Evolutionary conservation across 2,329 filamentous ascomycete genomes (phyloP).

Genomic region (Pyrenochaeta sp.): DNA sequence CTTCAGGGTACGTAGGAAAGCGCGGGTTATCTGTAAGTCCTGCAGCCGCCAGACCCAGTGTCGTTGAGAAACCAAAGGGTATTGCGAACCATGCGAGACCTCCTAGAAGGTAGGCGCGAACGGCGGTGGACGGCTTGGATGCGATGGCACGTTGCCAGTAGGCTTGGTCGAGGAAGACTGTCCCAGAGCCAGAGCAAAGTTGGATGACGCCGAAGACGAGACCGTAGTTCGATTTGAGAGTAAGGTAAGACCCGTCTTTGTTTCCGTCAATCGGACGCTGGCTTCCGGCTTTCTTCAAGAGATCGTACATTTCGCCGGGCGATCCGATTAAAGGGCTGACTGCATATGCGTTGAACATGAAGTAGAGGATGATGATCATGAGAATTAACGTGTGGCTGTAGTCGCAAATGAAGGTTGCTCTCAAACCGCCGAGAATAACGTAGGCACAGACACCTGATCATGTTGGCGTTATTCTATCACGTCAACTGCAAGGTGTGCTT

Average conservation of each 20-base stretch:
- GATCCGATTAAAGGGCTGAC: conserved; percentile 52
- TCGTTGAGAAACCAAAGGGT: conserved; percentile 58
- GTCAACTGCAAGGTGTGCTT: neutral
- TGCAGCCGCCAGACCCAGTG: conserved; percentile 56
- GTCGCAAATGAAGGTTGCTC: conserved; percentile 55
- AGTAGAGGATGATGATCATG: conserved; percentile 56
- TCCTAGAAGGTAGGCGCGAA: conserved; percentile 49
- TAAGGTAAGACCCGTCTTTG: conserved; percentile 52
- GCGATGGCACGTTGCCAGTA: conserved; percentile 58
- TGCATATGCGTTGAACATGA: conserved; percentile 55
- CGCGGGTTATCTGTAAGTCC: conserved; percentile 54
- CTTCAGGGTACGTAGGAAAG: conserved; percentile 55
- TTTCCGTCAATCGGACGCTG: conserved; percentile 51
- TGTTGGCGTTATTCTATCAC: conserved; percentile 9
- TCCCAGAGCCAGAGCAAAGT: conserved; percentile 48
- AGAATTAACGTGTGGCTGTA: conserved; percentile 53
- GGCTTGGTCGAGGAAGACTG: conserved; percentile 55
- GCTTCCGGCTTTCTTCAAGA: conserved; percentile 48
- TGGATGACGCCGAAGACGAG: conserved; percentile 57
- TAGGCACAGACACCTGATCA: conserved; percentile 44
- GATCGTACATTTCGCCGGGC: conserved; percentile 51
- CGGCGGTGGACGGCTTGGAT: conserved; percentile 38
- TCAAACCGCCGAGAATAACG: conserved; percentile 48
- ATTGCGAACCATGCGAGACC: conserved; percentile 60
- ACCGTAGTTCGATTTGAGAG: conserved; percentile 52